Evolutionary conservation across 73 alveolate species (phyloP).

Genomic region (Stentor coeruleus): DNA sequence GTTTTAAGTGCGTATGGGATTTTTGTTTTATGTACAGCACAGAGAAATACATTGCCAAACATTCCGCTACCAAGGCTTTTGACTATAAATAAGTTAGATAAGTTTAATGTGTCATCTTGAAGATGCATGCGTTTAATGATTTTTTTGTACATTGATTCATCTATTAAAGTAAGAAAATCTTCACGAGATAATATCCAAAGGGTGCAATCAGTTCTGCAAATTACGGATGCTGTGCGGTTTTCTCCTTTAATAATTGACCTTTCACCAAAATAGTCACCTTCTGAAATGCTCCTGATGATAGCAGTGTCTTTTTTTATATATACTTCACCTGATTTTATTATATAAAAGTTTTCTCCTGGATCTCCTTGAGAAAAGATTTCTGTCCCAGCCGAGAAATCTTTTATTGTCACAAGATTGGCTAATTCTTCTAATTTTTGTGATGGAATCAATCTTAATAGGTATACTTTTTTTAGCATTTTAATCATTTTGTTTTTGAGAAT

Average conservation of each 20-base stretch:
- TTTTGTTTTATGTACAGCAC: constrained; percentile 38
- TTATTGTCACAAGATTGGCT: background rate
- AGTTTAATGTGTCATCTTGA: constrained; percentile 57
- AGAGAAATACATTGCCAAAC: constrained; percentile 61
- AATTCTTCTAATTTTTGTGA: background rate
- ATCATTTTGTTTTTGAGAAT: background rate
- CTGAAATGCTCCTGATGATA: background rate
- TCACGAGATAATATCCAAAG: constrained; percentile 26
- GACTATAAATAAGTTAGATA: constrained; percentile 57
- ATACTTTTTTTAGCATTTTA: constrained; percentile 2
- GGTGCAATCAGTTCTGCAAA: background rate
- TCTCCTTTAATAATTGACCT: background rate
- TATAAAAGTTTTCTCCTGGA: constrained; percentile 2
- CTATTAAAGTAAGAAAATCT: constrained; percentile 39
- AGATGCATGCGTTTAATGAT: constrained; percentile 44
- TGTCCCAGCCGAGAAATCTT: background rate
- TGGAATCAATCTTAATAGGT: background rate
- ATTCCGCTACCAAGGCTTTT: constrained; percentile 69
- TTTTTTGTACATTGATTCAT: constrained; percentile 38
- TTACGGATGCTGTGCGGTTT: constrained; percentile 12
- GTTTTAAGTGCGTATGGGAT: constrained; percentile 63
- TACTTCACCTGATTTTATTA: constrained; percentile 1
- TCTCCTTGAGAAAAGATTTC: background rate
- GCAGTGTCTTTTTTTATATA: background rate
- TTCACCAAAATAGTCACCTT: constrained; percentile 9